Evolutionary conservation across 345 rosid species (phyloP), one percentile per base, ranked within the genome.

Genomic region (Isatis tinctoria): DNA sequence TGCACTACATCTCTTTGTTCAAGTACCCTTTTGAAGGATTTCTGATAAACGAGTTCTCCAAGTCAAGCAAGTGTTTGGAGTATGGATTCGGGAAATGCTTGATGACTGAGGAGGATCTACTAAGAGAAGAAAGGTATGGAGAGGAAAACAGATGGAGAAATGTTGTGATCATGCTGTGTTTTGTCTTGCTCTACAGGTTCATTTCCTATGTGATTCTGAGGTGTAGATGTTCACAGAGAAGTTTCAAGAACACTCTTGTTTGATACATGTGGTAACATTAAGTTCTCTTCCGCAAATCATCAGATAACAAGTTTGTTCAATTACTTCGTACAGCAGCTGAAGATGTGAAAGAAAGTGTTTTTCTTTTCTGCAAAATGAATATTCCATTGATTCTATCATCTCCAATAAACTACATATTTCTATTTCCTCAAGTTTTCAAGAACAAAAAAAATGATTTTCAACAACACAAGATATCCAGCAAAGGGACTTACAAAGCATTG

Each of bases 1-100:
- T 95, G 97, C 96, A 95, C 72, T 95, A 92, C 81, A 90, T 95
- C 20, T 91, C 97, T 2, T 69, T 95, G 67, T 95, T 95, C 64
- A 95, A 95, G 93, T 95, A 95, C 71, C 99, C 99, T 2, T 95
- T 94, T 53, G 99, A 95, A 84, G 93, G 91, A 27, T 2, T 72
- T 95, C 81, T 95, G 78, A 90, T 94, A 28, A 94, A 91, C 36
- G 97, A 94, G 83, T 94, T 94, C 87, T 87, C 98, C 6, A 75
- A 70, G 24, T 86, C 93, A 24, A 86, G 80, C 26, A 88, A 90
- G 80, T 94, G 99, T 81, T 79, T 91, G 64, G 84, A 90, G 82
- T 77, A 79, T 69, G 83, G 86, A 70, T 62, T 90, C 8, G 97
- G 96, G 47, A 72, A 74, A 16, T 94, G 97, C 72, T 44, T 82